Base-by-base conservation (phyloP, 2,329 filamentous ascomycete genomes). In the Arthrobotrys iridis region DNA sequence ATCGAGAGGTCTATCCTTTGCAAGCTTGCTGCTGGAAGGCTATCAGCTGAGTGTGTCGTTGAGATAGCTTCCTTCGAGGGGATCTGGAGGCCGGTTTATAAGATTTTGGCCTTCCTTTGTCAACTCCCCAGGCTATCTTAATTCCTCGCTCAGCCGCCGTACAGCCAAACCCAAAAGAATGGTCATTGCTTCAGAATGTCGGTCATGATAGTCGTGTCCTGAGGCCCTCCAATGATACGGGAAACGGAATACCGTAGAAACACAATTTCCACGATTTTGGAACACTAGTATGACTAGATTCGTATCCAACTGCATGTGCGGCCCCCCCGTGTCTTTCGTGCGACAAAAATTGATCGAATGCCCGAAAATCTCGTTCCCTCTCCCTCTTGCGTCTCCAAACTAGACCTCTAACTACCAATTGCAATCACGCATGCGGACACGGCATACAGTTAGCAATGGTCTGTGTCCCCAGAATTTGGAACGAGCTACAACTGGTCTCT, bases 301-400 rank as follows among this genome's bases (percentile, higher is more conserved):
- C 50, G 50, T 55, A 55, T 55, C 50, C 30, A 55, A 55, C 50
- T 55, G 50, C 50, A 55, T 55, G 18, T 20, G 24, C 50, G 24
- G 11, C n/a, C 15, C n/a, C 28, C 28, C 8, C 50, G 22, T 20
- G 48, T 37, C 35, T 37, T 11, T 10, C 15, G 24, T 10, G 8
- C 22, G n/a, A 37, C 11, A 24, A 33, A 10, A 33, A 33, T 24
- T 20, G 18, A 37, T 37, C 8, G n/a, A 8, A 35, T n/a, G 30
- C 11, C 18, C 7, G 30, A n/a, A n/a, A 37, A 37, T n/a, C 15
- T 37, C 28, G 35, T 37, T 37, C 22, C 30, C 22, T 24, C 30
- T 10, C 1, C 26, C 5, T 11, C 10, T 4, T 20, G 33, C n/a
- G 6, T 2, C 5, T 50, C 13, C 45, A 33, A 4, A 33, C 4